Base-by-base conservation (phyloP, 1,284 basidiomycete genomes). In the Athelia psychrophila region DNA sequence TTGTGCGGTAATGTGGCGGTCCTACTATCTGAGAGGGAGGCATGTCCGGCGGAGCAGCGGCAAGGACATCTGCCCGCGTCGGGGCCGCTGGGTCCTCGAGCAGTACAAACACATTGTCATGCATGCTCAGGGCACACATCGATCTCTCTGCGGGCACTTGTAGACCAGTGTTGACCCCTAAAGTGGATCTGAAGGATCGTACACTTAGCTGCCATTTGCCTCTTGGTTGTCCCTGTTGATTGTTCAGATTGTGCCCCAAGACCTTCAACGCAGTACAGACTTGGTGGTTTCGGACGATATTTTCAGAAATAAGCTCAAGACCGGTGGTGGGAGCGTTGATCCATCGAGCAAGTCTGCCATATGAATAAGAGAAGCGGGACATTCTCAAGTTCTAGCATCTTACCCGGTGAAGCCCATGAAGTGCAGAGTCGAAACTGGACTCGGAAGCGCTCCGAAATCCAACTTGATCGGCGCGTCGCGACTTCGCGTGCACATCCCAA, bases 121-220 rank as follows among this genome's bases (percentile, higher is more conserved):
- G 80, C 84, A 90, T 86, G 4, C 86, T 86, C 20, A 91, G 72
- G 23, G 85, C 73, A 58, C 77, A 84, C 80, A 91, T 88, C 1
- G 78, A 77, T 25, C 88, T 78, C 60, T 89, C 87, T 10, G 77
- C 70, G n/a, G 71, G 70, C 27, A 79, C 60, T 42, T 78, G 72
- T 47, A 77, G 61, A 18, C 78, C 77, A 15, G 78, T 77, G 47
- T 77, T 73, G 49, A 79, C 74, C 18, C 75, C 72, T 4, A 89
- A 69, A 15, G 77, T 81, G 2, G 88, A 90, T 25, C 88, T 81
- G 64, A 84, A 91, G 2, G 86, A 87, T 54, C 82, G 80, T 44
- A 90, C 74, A 47, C 79, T 78, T 27, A 91, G 73, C 47, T 74
- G 73, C 88, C 88, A 91, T 70, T 75, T 79, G 16, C 83, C 84